phyloP scores from a whole-genome alignment of 208 protist genomes.

The Tritrichomonas foetus region DNA sequence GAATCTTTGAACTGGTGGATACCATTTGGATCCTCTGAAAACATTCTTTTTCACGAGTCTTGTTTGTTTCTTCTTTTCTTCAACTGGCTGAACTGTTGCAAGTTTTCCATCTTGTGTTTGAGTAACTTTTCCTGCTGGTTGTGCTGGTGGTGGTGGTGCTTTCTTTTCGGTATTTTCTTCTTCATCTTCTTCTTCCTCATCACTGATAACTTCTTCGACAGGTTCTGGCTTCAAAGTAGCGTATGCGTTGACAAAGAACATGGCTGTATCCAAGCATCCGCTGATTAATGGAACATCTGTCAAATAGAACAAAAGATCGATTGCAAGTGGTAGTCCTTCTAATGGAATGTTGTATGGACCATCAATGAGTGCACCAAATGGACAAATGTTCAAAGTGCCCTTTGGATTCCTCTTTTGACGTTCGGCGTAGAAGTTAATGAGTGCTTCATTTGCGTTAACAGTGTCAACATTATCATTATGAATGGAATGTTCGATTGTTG shows the following conservation, averaged over 20 bases:
- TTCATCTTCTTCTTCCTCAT: too few species aligned
- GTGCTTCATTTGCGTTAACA: neutral
- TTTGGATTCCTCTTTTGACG: neutral
- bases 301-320: neutral
- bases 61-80: too few species aligned
- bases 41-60: too few species aligned
- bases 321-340: neutral
- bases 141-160: too few species aligned
- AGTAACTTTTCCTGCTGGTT: too few species aligned
- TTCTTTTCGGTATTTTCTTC: too few species aligned
- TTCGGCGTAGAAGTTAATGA: constrained; percentile 7
- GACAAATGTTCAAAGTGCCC: neutral
- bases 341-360: neutral
- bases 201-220: too few species aligned
- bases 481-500: neutral
- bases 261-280: neutral
- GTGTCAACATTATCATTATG: neutral
- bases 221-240: neutral
- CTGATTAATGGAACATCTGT: constrained; percentile 11
- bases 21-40: too few species aligned
- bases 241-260: neutral
- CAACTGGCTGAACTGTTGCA: too few species aligned
- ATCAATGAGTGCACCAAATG: neutral
- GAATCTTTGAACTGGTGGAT: neutral
- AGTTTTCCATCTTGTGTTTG: too few species aligned